Percentiles rank a stretch among this genome's conserved stretches.
These are phyloP conservation scores for Vinca minor DNA, from an alignment of 257 asterid genomes.

Conservation along the genomic window DNA sequence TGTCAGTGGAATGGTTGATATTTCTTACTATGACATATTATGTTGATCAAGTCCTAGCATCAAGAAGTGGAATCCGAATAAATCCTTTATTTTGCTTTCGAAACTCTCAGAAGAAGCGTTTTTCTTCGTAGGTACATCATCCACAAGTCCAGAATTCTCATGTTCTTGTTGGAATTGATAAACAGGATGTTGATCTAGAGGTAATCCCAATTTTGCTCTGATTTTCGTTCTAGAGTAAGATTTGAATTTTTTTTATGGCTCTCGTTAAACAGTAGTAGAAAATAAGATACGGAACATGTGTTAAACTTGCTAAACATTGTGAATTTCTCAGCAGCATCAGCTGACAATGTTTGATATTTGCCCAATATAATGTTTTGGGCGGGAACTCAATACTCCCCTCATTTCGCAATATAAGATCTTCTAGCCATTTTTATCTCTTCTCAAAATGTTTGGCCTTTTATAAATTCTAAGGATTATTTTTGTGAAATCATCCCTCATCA, in stretches of 20 bases:
- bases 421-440: not conserved
- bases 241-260: not conserved
- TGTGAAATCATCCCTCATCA: too few relatives aligned
- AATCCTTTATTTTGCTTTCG: constrained; percentile 12
- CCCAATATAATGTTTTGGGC: not conserved
- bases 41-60: constrained; percentile 17
- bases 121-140: constrained; percentile 12
- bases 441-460: too few relatives aligned
- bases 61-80: constrained; percentile 12
- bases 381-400: not conserved
- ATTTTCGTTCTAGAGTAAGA: not conserved
- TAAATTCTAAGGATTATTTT: too few relatives aligned
- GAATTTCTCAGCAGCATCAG: too few relatives aligned
- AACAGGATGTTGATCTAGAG: constrained; percentile 31
- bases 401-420: too few relatives aligned
- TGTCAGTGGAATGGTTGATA: constrained; percentile 29
- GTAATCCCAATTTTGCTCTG: constrained; percentile 10
- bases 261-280: not conserved
- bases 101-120: constrained; percentile 18
- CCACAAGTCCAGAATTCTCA: constrained; percentile 14
- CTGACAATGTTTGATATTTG: too few relatives aligned
- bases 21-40: constrained; percentile 22
- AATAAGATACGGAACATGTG: too few relatives aligned
- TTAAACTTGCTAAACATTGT: too few relatives aligned
- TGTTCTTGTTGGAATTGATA: constrained; percentile 23